Percentiles rank a stretch among this genome's conserved stretches.
Evolutionary conservation across 371 early-diverging fungal species (phyloP).

Genomic region (Gilbertella persicaria): DNA sequence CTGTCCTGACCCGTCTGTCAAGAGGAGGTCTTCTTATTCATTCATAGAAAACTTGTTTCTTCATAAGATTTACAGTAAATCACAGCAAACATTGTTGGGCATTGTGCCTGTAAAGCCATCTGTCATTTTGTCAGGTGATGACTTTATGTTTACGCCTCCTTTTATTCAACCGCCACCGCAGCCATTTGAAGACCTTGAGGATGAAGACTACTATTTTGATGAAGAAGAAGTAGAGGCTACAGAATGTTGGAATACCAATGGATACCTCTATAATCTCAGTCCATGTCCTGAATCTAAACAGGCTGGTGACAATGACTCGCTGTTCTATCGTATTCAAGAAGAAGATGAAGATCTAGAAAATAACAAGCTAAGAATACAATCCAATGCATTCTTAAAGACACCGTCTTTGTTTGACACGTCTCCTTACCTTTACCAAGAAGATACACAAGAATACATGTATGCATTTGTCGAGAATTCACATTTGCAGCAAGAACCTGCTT

Average conservation of each 20-base stretch:
- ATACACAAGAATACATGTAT: background rate
- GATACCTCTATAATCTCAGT: conserved; percentile 14
- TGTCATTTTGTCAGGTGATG: conserved; percentile 46
- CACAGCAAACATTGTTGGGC: conserved; percentile 48
- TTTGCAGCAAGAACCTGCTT: background rate
- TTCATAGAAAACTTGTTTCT: conserved; percentile 46
- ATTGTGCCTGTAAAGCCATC: conserved; percentile 36
- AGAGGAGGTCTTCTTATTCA: conserved; percentile 30
- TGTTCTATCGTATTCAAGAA: background rate
- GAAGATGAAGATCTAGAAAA: background rate
- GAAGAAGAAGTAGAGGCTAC: conserved; percentile 9
- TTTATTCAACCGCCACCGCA: conserved; percentile 24
- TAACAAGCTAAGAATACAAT: background rate
- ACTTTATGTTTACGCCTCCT: conserved; percentile 51
- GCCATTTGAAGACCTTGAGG: background rate
- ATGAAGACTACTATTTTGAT: conserved; percentile 9
- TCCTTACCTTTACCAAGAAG: background rate
- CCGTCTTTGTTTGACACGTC: background rate
- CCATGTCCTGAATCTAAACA: conserved; percentile 23
- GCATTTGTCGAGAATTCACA: background rate
- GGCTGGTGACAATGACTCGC: background rate
- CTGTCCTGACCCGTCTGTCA: conserved; percentile 19
- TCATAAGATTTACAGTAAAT: conserved; percentile 53
- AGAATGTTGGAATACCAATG: background rate
- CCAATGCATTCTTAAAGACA: background rate